Conservation (phyloP, 108 stramenopile species). For the Cyclostephanos tholiformis region DNA sequence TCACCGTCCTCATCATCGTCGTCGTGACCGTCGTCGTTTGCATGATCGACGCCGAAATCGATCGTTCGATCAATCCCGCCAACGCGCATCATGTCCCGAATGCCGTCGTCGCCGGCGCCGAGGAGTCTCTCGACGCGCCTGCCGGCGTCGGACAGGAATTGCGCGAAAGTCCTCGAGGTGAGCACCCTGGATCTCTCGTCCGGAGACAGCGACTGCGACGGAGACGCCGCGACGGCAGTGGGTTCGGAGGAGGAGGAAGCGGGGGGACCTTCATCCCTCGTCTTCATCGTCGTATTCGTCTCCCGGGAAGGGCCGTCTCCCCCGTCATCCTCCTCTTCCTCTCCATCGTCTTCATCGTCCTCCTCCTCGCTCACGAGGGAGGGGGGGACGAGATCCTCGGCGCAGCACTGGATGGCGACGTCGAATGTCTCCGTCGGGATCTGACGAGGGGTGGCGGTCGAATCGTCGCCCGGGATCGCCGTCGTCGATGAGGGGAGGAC, state of each 20-base stretch:
- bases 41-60: slow-evolving; percentile 74
- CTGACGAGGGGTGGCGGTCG: background rate
- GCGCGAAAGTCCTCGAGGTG: slow-evolving; percentile 59
- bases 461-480: background rate
- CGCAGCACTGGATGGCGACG: slow-evolving; percentile 75
- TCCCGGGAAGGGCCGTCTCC: background rate
- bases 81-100: slow-evolving; percentile 12
- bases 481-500: background rate
- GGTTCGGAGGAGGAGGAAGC: slow-evolving; percentile 4
- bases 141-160: slow-evolving; percentile 76
- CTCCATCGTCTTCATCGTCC: background rate
- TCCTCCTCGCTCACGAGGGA: slow-evolving; percentile 55
- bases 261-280: slow-evolving; percentile 8
- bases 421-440: slow-evolving; percentile 66
- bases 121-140: slow-evolving; percentile 85
- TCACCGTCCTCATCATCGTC: slow-evolving; percentile 40
- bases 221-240: slow-evolving; percentile 7
- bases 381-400: slow-evolving; percentile 69
- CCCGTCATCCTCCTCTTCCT: slow-evolving; percentile 49
- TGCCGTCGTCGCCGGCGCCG: slow-evolving; percentile 54
- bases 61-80: slow-evolving; percentile 9
- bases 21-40: slow-evolving; percentile 37
- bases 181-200: slow-evolving; percentile 69
- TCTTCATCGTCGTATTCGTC: slow-evolving; percentile 25
- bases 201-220: slow-evolving; percentile 12